Evolutionary conservation across 345 rosid species (phyloP), one percentile per base, ranked within the genome.

Genomic region (Euphorbia tirucalli): DNA sequence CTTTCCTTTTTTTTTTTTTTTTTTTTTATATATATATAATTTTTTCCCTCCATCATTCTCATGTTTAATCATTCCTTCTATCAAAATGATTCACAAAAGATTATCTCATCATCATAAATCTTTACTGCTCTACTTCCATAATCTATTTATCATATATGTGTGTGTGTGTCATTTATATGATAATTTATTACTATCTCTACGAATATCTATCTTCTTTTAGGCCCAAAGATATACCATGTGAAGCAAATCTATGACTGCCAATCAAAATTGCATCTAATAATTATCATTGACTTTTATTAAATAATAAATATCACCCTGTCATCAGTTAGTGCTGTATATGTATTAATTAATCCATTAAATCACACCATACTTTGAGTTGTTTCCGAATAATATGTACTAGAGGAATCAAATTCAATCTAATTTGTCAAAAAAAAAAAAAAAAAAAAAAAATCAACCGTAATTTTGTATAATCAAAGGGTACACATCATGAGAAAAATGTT

Each of bases 1-100:
- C 70, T 44, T 54, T n/a, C 2, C 32, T 11, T 39, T 28, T 30
- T 21, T 18, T 54, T 18, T 22, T 21, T 50, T 39, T 70, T 68
- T 68, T 69, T n/a, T n/a, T n/a, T n/a, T n/a, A n/a, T n/a, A n/a
- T n/a, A n/a, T 39, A 19, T 59, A 28, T 71, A 72, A 41, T 46
- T 59, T n/a, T n/a, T n/a, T n/a, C n/a, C n/a, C 52, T 72, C 78
- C 32, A 75, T 66, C 37, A 63, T 71, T 77, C 78, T 54, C 2
- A 54, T 55, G 74, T 48, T 60, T 54, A 75, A 82, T 82, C 76
- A 82, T 79, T 73, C 6, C 76, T 59, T 49, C 58, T 61, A 69
- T 78, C 72, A 43, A 19, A 64, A 65, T 64, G 35, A 79, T 78
- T 73, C 78, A 65, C 68, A 63, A 54, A 41, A 62, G 75, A 77